phyloP scores from a whole-genome alignment of 257 asterid species.

The Mitragyna speciosa region DNA sequence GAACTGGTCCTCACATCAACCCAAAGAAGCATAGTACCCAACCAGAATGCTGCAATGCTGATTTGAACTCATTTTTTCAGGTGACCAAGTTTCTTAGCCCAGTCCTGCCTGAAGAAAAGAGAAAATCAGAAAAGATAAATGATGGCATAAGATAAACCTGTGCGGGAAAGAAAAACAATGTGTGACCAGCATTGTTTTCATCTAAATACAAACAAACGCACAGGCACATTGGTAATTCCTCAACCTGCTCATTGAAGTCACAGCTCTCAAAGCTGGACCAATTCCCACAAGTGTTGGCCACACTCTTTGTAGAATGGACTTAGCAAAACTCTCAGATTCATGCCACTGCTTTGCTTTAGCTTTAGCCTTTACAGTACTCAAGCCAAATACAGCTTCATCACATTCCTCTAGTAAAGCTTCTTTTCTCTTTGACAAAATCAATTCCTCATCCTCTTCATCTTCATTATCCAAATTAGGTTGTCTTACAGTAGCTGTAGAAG shows the following conservation, averaged over 20 bases:
- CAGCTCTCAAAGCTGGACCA: slow-evolving; percentile 75
- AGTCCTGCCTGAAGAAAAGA: slow-evolving; percentile 65
- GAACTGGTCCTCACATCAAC: slow-evolving; percentile 90
- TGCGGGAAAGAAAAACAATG: not conserved
- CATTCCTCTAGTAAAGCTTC: slow-evolving; percentile 95
- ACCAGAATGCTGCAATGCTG: slow-evolving; percentile 86
- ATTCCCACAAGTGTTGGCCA: slow-evolving; percentile 69
- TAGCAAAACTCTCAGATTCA: slow-evolving; percentile 53
- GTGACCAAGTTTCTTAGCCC: slow-evolving; percentile 76
- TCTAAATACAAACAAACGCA: slow-evolving; percentile 2
- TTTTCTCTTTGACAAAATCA: slow-evolving; percentile 54
- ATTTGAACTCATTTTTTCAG: slow-evolving; percentile 76
- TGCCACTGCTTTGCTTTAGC: slow-evolving; percentile 71
- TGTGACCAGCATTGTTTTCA: not conserved
- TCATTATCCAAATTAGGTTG: slow-evolving; percentile 63
- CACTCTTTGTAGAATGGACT: slow-evolving; percentile 45
- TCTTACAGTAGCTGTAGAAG: slow-evolving; percentile 69
- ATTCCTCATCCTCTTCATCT: slow-evolving; percentile 53
- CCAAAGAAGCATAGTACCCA: slow-evolving; percentile 90
- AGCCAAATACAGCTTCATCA: slow-evolving; percentile 85
- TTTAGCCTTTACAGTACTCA: slow-evolving; percentile 83
- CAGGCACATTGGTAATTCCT: not conserved
- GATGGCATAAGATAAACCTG: too few species aligned
- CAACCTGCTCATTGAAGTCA: slow-evolving; percentile 88
- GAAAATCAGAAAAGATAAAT: too few species aligned